Percentiles rank a stretch among this genome's conserved stretches.
Conservation (phyloP, 2,329 filamentous ascomycete genomes). For the Penicillium sp. region DNA sequence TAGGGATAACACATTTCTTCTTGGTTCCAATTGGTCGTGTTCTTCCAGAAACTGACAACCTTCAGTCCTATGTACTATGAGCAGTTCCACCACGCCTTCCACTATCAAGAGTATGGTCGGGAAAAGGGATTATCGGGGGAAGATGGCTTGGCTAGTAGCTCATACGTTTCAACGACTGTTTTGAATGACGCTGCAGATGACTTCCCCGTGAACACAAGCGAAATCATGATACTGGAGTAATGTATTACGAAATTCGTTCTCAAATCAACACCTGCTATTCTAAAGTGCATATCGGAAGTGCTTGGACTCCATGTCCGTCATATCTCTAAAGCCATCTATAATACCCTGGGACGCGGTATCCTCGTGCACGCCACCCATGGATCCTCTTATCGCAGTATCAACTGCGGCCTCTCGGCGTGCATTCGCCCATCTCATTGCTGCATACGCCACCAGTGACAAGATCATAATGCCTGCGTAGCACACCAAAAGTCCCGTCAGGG, state of each 20-base stretch:
- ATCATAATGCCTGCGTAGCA: conserved; percentile 47
- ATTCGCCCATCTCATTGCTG: conserved; percentile 28
- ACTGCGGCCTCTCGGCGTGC: conserved; percentile 17
- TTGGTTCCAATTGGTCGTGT: too few species aligned
- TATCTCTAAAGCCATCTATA: conserved; percentile 36
- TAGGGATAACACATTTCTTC: too few species aligned
- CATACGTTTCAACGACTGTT: too few species aligned
- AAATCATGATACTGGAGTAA: neutral
- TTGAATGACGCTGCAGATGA: too few species aligned
- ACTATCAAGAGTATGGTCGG: too few species aligned
- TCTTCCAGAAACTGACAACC: too few species aligned
- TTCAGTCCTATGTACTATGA: too few species aligned
- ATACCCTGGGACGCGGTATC: conserved; percentile 22
- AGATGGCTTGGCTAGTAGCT: too few species aligned
- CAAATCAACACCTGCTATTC: neutral
- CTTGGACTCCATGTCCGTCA: conserved; percentile 38
- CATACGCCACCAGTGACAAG: conserved; percentile 27
- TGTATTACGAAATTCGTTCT: neutral
- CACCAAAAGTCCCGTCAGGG: conserved; percentile 43
- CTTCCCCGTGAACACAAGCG: neutral
- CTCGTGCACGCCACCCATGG: conserved; percentile 6
- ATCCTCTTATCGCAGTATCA: neutral
- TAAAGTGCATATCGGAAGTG: conserved; percentile 38
- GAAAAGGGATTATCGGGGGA: too few species aligned
- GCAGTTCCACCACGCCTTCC: too few species aligned